Conservation (phyloP, 495 filamentous ascomycete species). For the Hypoxylon crocopeplum region DNA sequence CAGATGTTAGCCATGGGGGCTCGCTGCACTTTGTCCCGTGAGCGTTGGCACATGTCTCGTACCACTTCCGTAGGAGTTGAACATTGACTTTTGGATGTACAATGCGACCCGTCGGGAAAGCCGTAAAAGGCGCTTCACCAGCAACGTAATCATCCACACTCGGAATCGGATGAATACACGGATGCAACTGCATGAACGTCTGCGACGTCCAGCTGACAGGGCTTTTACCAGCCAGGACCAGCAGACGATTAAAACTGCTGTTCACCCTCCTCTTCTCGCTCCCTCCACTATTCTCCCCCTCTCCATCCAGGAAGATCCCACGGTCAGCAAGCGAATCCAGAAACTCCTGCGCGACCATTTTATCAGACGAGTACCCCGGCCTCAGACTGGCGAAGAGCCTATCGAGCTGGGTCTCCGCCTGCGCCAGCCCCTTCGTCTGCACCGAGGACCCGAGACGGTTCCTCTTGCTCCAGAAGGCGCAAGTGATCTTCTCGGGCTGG, state of each 20-base stretch:
- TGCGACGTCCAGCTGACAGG: conserved; percentile 7
- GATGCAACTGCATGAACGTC: conserved; percentile 17
- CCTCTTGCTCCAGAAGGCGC: conserved; percentile 16
- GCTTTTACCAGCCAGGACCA: background rate
- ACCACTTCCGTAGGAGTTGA: conserved; percentile 7
- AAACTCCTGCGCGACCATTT: background rate
- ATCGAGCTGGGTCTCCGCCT: conserved; percentile 4
- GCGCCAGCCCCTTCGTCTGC: background rate
- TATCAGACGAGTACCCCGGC: background rate
- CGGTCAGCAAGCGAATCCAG: background rate
- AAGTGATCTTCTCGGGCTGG: conserved; percentile 9
- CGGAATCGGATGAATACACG: conserved; percentile 6
- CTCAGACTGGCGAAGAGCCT: background rate
- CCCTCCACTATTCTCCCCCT: background rate
- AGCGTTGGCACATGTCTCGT: background rate
- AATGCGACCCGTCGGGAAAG: conserved; percentile 16
- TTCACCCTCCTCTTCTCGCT: background rate
- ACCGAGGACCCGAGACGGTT: conserved; percentile 13
- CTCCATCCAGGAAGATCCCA: background rate
- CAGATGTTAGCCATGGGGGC: background rate
- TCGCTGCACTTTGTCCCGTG: conserved; percentile 3
- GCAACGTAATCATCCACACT: conserved; percentile 9
- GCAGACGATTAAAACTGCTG: background rate
- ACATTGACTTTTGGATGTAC: conserved; percentile 4
- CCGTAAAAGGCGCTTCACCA: conserved; percentile 13